Conservation (phyloP, 2,329 filamentous ascomycete species). For the Fusarium sp. region DNA sequence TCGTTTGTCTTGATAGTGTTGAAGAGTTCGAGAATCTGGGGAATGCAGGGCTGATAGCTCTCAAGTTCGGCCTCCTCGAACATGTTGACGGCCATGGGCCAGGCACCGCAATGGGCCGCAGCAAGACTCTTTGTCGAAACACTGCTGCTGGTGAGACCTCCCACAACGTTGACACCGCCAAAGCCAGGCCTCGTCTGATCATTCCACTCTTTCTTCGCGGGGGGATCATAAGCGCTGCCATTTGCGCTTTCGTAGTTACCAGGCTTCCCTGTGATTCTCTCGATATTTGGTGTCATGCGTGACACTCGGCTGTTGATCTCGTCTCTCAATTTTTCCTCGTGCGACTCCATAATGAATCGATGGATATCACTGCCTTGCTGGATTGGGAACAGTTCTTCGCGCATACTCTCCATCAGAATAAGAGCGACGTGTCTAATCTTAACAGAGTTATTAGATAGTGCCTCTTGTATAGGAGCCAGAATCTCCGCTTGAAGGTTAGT, state of each 20-base stretch:
- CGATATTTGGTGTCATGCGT: slow-evolving; percentile 48
- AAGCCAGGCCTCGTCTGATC: slow-evolving; percentile 37
- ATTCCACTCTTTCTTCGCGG: slow-evolving; percentile 46
- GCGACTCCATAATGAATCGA: slow-evolving; percentile 52
- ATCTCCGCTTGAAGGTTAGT: slow-evolving; percentile 56
- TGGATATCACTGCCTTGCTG: slow-evolving; percentile 58
- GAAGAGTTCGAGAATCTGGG: slow-evolving; percentile 56
- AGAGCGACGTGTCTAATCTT: slow-evolving; percentile 62
- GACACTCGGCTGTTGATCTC: slow-evolving; percentile 49
- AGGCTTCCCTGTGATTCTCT: slow-evolving; percentile 42
- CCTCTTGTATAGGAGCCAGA: slow-evolving; percentile 46
- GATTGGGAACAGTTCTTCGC: slow-evolving; percentile 62
- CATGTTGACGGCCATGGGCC: slow-evolving; percentile 59
- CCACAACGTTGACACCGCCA: slow-evolving; percentile 59
- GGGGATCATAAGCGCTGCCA: slow-evolving; percentile 47
- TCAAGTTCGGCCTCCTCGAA: slow-evolving; percentile 59
- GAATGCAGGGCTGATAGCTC: slow-evolving; percentile 62
- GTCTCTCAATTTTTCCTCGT: slow-evolving; percentile 51
- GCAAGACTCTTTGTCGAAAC: slow-evolving; percentile 61
- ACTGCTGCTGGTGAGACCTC: slow-evolving; percentile 58
- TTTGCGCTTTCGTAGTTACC: slow-evolving; percentile 39
- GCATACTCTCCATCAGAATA: slow-evolving; percentile 61
- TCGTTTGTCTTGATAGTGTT: slow-evolving; percentile 45
- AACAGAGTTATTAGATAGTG: slow-evolving; percentile 47
- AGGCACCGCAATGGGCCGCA: slow-evolving; percentile 59